phyloP scores from a whole-genome alignment of 495 filamentous ascomycete species.

The Platismatia glauca region DNA sequence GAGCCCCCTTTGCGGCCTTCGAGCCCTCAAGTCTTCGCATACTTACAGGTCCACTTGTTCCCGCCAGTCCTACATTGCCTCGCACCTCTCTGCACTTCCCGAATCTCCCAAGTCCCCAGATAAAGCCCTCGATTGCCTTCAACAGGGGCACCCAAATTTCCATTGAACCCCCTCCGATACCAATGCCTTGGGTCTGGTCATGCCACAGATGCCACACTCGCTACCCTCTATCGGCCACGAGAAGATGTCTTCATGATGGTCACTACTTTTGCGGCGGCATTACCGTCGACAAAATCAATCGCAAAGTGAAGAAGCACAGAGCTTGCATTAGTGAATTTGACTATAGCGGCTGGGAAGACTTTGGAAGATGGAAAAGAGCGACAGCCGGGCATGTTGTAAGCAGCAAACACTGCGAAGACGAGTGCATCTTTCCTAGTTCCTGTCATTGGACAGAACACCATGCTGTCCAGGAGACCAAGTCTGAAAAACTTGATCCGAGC shows the following conservation, averaged over 20 bases:
- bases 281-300: conserved; percentile 22
- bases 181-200: conserved; percentile 37
- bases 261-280: conserved; percentile 42
- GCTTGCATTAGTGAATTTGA: conserved; percentile 40
- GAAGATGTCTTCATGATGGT: conserved; percentile 41
- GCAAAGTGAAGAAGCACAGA: conserved; percentile 27
- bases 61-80: conserved; percentile 14
- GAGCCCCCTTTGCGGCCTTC: conserved; percentile 8
- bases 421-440: conserved; percentile 20
- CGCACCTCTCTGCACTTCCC: conserved; percentile 6
- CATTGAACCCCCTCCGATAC: conserved; percentile 4
- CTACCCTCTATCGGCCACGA: conserved; percentile 36
- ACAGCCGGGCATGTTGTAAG: background rate
- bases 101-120: conserved; percentile 1
- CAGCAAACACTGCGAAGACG: conserved; percentile 13
- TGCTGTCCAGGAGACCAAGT: background rate
- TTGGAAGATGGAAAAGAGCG: conserved; percentile 30
- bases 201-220: conserved; percentile 37
- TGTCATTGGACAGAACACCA: conserved; percentile 19
- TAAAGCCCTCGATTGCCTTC: background rate
- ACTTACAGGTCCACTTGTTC: conserved; percentile 11
- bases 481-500: conserved; percentile 4
- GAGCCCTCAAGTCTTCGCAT: conserved; percentile 16
- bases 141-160: background rate
- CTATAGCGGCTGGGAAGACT: conserved; percentile 38